phyloP scores from a whole-genome alignment of 192 early-diverging fungal genomes.

The Neocallimastix lanati region DNA sequence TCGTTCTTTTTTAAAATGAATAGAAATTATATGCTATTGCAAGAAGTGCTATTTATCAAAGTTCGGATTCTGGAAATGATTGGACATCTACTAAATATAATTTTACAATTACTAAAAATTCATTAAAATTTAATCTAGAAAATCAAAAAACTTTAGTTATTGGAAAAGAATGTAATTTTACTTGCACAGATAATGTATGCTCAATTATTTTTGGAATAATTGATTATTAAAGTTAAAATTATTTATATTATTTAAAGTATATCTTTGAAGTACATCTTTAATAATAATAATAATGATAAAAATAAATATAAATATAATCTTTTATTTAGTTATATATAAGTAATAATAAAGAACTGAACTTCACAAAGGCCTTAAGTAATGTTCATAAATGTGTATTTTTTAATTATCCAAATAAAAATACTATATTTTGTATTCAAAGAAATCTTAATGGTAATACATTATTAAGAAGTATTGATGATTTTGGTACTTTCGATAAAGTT shows the following conservation, averaged over 20 bases:
- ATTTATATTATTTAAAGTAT: too few species aligned
- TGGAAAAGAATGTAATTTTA: neutral
- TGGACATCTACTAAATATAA: neutral
- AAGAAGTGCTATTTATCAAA: neutral
- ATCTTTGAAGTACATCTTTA: too few species aligned
- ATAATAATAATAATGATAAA: too few species aligned
- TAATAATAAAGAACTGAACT: neutral
- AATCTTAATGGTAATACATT: neutral
- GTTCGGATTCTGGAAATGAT: neutral
- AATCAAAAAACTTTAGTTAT: neutral
- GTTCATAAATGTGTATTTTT: neutral
- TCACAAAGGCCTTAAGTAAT: neutral
- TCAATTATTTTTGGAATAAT: too few species aligned
- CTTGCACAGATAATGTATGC: neutral
- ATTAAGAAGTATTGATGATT: neutral
- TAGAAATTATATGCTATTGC: neutral
- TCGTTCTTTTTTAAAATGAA: neutral
- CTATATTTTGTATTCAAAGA: neutral
- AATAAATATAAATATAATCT: too few species aligned
- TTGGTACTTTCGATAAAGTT: neutral
- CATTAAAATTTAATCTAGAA: neutral
- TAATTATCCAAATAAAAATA: neutral
- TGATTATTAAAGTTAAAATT: too few species aligned
- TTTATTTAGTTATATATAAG: neutral
- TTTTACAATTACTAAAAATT: neutral